Evolutionary conservation across 208 protist genomes (phyloP), one percentile per base, ranked within the genome.

Genomic region (Leishmania mexicana): DNA sequence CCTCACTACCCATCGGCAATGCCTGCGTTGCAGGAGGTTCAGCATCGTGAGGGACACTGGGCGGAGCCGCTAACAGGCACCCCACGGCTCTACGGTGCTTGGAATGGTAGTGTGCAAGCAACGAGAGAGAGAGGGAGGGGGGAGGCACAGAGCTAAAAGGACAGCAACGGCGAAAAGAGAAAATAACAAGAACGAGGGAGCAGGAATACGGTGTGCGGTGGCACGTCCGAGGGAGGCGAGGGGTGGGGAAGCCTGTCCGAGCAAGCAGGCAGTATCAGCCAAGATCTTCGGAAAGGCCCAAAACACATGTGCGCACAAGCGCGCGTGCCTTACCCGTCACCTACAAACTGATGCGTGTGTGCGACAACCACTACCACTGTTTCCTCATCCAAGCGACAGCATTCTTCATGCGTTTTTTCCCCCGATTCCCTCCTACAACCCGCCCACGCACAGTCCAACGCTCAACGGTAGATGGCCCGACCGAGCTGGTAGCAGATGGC

Each of bases 401-500:
- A 68, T 40, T 68, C 5, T 0, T 21, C 62, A 13, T 19, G 15
- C 62, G 3, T 68, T 31, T 68, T 67, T 68, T 28, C 28, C 24
- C 11, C 40, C 67, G 2, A 35, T 51, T 35, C 35, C 5, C 40
- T 28, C 21, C 70, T 31, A 24, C 17, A 62, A 45, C 21, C 11
- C 6, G 28, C 21, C 19, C 40, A 5, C 1, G 51, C 47, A 24
- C 17, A 38, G 40, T 31, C 28, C 71, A 21, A 42, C 28, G 31
- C 19, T 77, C 51, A 83, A 75, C 83, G 85, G 38, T 83, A 65
- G 51, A 89, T 88, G 49, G 87, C 89, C 31, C 85, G 64, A 0
- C 72, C 83, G 1, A 90, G 75, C 74, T 89, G 89, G 65, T 85
- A 90, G 45, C 72, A 75, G n/a, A 88, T 83, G 68, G 88, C 81